A percentile compares a stretch with the other conserved stretches of the same genome.
These are phyloP conservation scores for Echium plantagineum DNA, from an alignment of 257 asterid species.

Conservation along the genomic window DNA sequence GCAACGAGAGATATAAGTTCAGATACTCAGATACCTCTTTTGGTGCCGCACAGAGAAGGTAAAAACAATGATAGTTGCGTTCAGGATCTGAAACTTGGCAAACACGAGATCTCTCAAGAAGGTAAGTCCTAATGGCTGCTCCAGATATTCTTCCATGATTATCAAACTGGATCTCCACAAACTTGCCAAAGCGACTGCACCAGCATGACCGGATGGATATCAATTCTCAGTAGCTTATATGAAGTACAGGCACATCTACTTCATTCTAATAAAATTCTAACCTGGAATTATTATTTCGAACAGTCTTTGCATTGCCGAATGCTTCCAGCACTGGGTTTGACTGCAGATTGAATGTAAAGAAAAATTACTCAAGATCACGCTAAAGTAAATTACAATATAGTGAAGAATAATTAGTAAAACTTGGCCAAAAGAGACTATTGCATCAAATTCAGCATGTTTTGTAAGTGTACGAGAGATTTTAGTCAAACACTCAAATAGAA, in stretches of 20 bases:
- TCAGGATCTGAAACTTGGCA: slow-evolving; percentile 97
- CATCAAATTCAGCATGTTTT: neutral
- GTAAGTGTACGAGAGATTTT: neutral
- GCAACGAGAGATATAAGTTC: slow-evolving; percentile 8
- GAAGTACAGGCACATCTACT: neutral
- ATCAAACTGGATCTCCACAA: slow-evolving; percentile 94
- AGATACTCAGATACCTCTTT: slow-evolving; percentile 45
- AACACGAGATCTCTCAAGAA: slow-evolving; percentile 97
- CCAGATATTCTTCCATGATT: slow-evolving; percentile 97
- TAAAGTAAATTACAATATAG: neutral
- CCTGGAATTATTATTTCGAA: slow-evolving; percentile 97
- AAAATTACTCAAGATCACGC: slow-evolving; percentile 1
- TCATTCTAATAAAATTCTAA: slow-evolving; percentile 11
- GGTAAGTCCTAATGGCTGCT: slow-evolving; percentile 95
- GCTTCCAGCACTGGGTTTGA: slow-evolving; percentile 99
- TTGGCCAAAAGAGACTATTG: neutral
- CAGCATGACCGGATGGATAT: slow-evolving; percentile 11
- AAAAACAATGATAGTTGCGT: slow-evolving; percentile 92
- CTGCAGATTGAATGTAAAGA: slow-evolving; percentile 32
- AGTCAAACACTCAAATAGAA: neutral
- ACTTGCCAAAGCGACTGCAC: slow-evolving; percentile 94
- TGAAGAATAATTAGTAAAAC: neutral
- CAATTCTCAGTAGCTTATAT: neutral
- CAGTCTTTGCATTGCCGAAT: slow-evolving; percentile 98
- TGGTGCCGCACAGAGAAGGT: slow-evolving; percentile 96